A percentile compares a stretch with the other conserved stretches of the same genome.
These are phyloP conservation scores for Handroanthus guayacan DNA, from an alignment of 257 asterid species.

Conservation along the genomic window DNA sequence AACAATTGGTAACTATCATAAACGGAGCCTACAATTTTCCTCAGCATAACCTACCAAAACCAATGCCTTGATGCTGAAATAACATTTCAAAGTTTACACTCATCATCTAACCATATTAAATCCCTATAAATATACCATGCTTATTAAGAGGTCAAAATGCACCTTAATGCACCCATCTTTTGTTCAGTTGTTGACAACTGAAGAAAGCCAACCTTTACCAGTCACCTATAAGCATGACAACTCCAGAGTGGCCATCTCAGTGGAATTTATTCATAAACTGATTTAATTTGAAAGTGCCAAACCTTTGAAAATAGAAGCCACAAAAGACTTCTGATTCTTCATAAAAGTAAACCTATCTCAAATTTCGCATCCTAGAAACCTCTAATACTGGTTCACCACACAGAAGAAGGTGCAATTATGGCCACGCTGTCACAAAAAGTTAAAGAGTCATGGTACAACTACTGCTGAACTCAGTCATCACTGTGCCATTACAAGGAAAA, in stretches of 20 bases:
- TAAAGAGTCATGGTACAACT: constrained; percentile 19
- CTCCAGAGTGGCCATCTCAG: constrained; percentile 18
- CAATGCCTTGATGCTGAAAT: not conserved
- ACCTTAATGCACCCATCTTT: not conserved
- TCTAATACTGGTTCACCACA: constrained; percentile 18
- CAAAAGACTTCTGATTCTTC: constrained; percentile 5
- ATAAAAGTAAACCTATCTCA: constrained; percentile 17
- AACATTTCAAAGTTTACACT: not conserved
- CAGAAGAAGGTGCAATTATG: not conserved
- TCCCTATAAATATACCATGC: constrained; percentile 11
- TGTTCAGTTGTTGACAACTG: constrained; percentile 16
- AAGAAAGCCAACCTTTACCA: constrained; percentile 21
- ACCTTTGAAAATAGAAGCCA: constrained; percentile 1
- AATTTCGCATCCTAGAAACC: constrained; percentile 24
- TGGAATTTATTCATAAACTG: not conserved
- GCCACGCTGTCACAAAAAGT: not conserved
- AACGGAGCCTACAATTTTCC: constrained; percentile 15
- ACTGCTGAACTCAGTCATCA: not conserved
- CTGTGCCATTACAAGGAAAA: not conserved
- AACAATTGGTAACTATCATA: constrained; percentile 27
- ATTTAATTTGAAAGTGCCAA: constrained; percentile 12
- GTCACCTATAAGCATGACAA: constrained; percentile 17
- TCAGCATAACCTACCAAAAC: constrained; percentile 24
- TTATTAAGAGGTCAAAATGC: not conserved
- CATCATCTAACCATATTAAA: constrained; percentile 1